phyloP scores from a whole-genome alignment of 345 rosid genomes.

The Citrus glauca region DNA sequence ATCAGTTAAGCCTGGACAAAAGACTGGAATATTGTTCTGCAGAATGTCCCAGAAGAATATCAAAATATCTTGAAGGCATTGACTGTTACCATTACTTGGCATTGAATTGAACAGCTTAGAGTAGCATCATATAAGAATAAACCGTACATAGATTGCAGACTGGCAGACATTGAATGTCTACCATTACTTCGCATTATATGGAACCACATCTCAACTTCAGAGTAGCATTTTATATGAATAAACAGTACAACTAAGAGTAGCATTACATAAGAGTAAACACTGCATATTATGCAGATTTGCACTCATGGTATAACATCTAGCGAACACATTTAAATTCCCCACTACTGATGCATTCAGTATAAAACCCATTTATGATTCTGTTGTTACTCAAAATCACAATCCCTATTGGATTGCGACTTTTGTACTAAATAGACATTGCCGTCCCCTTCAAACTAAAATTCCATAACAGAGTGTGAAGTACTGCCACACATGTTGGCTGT shows the following conservation, averaged over 20 bases:
- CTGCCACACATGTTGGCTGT: background rate
- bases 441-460: background rate
- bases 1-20: slow-evolving; percentile 91
- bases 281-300: background rate
- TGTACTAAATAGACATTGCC: background rate
- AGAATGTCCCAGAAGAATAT: slow-evolving; percentile 13
- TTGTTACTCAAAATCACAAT: background rate
- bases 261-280: background rate
- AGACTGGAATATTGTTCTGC: slow-evolving; percentile 89
- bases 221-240: too few relatives aligned
- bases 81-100: background rate
- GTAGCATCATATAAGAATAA: background rate
- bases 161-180: background rate
- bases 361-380: background rate
- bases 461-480: background rate
- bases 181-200: background rate
- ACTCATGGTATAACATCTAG: background rate
- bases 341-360: background rate
- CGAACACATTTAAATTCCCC: background rate
- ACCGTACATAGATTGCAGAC: background rate
- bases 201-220: too few relatives aligned
- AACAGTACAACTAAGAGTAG: background rate
- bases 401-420: background rate
- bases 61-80: background rate
- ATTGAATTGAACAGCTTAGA: background rate